phyloP scores from a whole-genome alignment of 1,284 basidiomycete species.

The Apiotrichum domesticum region DNA sequence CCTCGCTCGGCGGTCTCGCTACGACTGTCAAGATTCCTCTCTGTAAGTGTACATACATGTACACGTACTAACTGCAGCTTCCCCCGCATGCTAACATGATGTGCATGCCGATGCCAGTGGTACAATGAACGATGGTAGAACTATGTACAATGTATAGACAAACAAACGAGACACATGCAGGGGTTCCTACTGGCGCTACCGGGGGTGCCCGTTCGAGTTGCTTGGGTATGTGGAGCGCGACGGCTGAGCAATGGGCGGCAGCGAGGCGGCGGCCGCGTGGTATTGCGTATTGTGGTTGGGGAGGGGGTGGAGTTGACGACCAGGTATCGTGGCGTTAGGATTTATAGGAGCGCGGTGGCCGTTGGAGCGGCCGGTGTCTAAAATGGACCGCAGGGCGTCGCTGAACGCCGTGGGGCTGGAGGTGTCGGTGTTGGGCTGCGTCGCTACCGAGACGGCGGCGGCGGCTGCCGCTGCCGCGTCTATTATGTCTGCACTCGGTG shows the following conservation, averaged over 20 bases:
- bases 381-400: background rate
- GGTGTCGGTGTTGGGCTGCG: too few relatives aligned
- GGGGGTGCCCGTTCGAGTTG: background rate
- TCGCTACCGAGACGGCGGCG: background rate
- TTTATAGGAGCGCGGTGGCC: too few relatives aligned
- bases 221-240: background rate
- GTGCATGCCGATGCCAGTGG: constrained; percentile 1
- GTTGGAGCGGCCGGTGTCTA: background rate
- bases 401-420: background rate
- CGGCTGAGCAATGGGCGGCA: too few relatives aligned
- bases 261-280: background rate
- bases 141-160: background rate
- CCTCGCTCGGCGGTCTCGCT: constrained; percentile 55
- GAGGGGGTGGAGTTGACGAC: background rate
- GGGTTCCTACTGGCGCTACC: too few relatives aligned
- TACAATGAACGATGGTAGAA: background rate
- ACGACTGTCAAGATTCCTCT: constrained; percentile 69
- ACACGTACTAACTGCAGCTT: constrained; percentile 13
- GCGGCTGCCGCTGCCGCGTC: background rate
- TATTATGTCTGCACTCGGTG: too few relatives aligned
- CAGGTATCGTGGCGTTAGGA: background rate
- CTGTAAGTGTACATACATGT: constrained; percentile 32
- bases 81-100: constrained; percentile 19
- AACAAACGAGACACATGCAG: too few relatives aligned
- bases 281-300: background rate